phyloP scores from a whole-genome alignment of 768 basidiomycete species.

The Lyophyllum shimeji region DNA sequence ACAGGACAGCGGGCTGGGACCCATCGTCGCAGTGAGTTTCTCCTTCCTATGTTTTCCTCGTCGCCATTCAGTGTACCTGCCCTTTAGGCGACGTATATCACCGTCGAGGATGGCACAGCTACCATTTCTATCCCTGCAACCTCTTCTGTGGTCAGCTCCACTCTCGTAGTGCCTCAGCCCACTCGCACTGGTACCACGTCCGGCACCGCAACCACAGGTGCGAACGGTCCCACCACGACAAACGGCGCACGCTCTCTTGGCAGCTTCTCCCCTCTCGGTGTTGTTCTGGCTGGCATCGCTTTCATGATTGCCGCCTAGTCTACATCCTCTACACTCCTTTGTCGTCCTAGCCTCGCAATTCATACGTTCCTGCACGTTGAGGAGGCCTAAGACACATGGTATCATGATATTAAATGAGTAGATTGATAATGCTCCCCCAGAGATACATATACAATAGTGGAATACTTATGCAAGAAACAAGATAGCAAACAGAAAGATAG shows the following conservation, averaged over 20 bases:
- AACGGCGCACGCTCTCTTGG: slow-evolving; percentile 8
- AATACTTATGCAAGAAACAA: slow-evolving; percentile 10
- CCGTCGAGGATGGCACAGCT: slow-evolving; percentile 67
- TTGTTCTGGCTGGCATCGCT: slow-evolving; percentile 6
- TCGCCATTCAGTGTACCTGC: slow-evolving; percentile 2
- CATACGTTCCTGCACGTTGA: not conserved
- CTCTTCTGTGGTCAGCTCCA: slow-evolving; percentile 64
- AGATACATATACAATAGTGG: not conserved
- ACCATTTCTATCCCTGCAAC: slow-evolving; percentile 55
- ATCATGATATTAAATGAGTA: not conserved
- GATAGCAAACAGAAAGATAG: slow-evolving; percentile 2
- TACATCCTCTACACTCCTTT: not conserved
- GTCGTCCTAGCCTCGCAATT: not conserved
- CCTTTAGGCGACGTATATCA: slow-evolving; percentile 65
- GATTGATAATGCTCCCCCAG: not conserved
- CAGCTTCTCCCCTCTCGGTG: slow-evolving; percentile 1
- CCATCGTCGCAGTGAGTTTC: slow-evolving; percentile 53
- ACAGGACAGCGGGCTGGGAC: slow-evolving; percentile 55
- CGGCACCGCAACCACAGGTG: slow-evolving; percentile 13
- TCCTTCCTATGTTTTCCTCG: not conserved
- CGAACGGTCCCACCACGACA: slow-evolving; percentile 8
- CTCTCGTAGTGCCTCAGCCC: slow-evolving; percentile 32
- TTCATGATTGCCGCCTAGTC: slow-evolving; percentile 3
- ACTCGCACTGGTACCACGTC: slow-evolving; percentile 10
- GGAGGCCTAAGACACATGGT: not conserved